These are phyloP conservation scores for Panicum miliaceum DNA, from an alignment of 176 grass and related monocot genomes.

Conservation along the genomic window DNA sequence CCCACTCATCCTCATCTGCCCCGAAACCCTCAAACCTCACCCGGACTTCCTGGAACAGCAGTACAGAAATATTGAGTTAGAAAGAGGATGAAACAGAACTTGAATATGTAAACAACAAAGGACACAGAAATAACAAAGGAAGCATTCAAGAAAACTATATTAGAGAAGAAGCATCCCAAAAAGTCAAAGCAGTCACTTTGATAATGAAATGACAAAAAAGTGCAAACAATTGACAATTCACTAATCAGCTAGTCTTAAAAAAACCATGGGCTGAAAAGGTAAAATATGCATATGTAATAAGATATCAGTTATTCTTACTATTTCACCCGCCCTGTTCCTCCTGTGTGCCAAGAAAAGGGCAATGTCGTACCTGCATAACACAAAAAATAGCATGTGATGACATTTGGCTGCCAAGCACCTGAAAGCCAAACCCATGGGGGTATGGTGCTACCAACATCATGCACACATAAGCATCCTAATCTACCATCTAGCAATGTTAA, in stretches of 20 bases:
- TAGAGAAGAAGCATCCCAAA: conserved; percentile 8
- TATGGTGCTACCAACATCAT: neutral
- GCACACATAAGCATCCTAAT: conserved; percentile 5
- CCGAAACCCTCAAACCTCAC: conserved; percentile 91
- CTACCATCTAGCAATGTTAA: conserved; percentile 22
- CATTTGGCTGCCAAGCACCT: conserved; percentile 35
- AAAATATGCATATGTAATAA: conserved; percentile 13
- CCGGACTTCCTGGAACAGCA: conserved; percentile 74
- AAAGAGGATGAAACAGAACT: conserved; percentile 14
- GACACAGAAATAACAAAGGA: neutral
- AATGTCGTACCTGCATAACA: conserved; percentile 83
- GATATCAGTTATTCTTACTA: conserved; percentile 55
- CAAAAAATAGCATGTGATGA: conserved; percentile 35
- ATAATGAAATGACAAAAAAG: neutral
- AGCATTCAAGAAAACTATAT: conserved; percentile 3
- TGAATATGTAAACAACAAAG: conserved; percentile 6
- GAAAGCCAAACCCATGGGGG: neutral
- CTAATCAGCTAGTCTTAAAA: neutral
- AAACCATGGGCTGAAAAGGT: neutral
- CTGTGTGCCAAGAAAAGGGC: conserved; percentile 72
- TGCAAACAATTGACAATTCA: neutral
- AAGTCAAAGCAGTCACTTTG: conserved; percentile 27
- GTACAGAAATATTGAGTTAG: conserved; percentile 11
- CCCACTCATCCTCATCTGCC: conserved; percentile 96
- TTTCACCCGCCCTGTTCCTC: conserved; percentile 64